These are phyloP conservation scores for Amyloporia xantha DNA, from an alignment of 768 basidiomycete species.

Conservation along the genomic window DNA sequence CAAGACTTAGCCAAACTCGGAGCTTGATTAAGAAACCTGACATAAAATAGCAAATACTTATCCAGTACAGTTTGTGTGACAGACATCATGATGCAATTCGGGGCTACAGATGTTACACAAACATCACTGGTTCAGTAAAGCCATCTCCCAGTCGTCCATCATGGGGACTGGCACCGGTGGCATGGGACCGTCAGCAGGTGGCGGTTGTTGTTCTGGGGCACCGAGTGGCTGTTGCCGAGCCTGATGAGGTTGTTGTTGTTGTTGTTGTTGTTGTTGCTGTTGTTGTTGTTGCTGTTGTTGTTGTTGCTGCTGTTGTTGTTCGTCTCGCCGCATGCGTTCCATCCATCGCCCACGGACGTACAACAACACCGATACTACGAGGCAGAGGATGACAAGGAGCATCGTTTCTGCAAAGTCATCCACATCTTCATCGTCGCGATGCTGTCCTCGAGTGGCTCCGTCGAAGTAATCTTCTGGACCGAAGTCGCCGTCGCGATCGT, in stretches of 20 bases:
- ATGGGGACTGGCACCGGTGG: background rate
- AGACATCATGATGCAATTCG: too few relatives aligned
- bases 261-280: too few relatives aligned
- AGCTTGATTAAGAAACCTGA: too few relatives aligned
- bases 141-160: background rate
- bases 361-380: constrained; percentile 66
- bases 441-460: constrained; percentile 48
- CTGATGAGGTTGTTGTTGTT: too few relatives aligned
- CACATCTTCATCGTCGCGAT: constrained; percentile 53
- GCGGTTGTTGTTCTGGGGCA: too few relatives aligned
- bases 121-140: background rate
- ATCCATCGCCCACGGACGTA: constrained; percentile 77
- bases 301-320: constrained; percentile 37
- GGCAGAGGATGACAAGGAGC: constrained; percentile 66
- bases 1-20: too few relatives aligned
- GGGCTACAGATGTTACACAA: too few relatives aligned
- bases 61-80: too few relatives aligned
- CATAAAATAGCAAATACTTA: too few relatives aligned
- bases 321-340: constrained; percentile 62
- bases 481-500: constrained; percentile 66
- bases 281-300: constrained; percentile 30
- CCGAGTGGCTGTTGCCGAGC: too few relatives aligned
- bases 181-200: background rate
- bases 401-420: constrained; percentile 80
- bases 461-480: constrained; percentile 84